A percentile compares a stretch with the other conserved stretches of the same genome.
Conservation (phyloP, 179 eudicot genomes). For the Vitellaria paradoxa region DNA sequence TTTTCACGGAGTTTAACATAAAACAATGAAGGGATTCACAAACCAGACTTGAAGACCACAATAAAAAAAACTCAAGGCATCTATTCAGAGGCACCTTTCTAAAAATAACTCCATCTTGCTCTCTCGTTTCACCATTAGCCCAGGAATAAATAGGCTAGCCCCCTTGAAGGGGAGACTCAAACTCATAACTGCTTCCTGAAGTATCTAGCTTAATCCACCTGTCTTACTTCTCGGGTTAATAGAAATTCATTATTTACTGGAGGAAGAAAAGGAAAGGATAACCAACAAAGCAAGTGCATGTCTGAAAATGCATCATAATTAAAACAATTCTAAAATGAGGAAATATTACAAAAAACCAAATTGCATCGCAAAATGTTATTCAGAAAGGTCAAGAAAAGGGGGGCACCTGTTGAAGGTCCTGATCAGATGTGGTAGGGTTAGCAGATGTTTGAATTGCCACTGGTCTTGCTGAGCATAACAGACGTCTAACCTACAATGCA, state of each 20-base stretch:
- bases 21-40: no score
- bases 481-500: conserved; percentile 69
- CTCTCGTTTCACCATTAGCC: background rate
- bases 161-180: background rate
- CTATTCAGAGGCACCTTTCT: background rate
- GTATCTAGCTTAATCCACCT: background rate
- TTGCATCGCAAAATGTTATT: background rate
- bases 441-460: conserved; percentile 81
- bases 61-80: background rate
- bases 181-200: background rate
- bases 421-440: conserved; percentile 85
- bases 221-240: background rate
- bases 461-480: conserved; percentile 87
- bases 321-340: background rate
- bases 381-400: background rate
- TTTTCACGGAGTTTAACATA: no score
- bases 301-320: background rate
- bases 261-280: background rate
- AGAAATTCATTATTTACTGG: background rate
- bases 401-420: conserved; percentile 91
- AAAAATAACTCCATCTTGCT: background rate
- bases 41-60: no score
- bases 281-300: background rate
- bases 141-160: background rate
- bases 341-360: background rate